Evolutionary conservation across 495 filamentous ascomycete species (phyloP).

Genomic region (Astrocystis sublimbata): DNA sequence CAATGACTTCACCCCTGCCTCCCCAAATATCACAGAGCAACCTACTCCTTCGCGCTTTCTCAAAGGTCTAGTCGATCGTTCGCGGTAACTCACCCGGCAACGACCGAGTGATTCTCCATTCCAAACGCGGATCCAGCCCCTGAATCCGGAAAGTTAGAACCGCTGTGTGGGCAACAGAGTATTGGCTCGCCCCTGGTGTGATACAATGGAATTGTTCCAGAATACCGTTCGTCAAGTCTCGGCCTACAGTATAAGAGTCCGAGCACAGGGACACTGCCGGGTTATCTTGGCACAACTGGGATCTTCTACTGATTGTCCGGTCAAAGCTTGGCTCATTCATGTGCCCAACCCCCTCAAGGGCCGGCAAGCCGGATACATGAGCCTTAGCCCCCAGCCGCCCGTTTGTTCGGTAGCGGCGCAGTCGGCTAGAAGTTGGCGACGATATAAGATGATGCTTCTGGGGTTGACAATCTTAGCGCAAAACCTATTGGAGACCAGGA

Average conservation of each 20-base stretch:
- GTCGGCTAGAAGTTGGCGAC: no score
- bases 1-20: neutral
- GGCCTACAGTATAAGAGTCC: no score
- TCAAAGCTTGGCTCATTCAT: neutral
- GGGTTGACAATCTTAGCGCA: no score
- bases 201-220: no score
- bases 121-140: neutral
- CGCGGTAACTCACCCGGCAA: neutral
- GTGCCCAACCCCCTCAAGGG: neutral
- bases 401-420: no score
- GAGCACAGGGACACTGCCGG: neutral
- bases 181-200: no score
- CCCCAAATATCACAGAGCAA: conserved; percentile 2
- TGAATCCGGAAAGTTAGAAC: neutral
- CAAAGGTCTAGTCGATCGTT: neutral
- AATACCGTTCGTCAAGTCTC: no score
- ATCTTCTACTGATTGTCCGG: neutral
- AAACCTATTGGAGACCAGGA: no score
- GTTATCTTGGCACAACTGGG: neutral
- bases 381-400: no score
- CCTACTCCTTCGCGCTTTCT: neutral
- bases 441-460: no score
- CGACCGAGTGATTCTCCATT: neutral
- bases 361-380: neutral
- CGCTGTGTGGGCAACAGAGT: no score